phyloP scores from a whole-genome alignment of 805 yeast genomes.

The Nakazawaea populi region DNA sequence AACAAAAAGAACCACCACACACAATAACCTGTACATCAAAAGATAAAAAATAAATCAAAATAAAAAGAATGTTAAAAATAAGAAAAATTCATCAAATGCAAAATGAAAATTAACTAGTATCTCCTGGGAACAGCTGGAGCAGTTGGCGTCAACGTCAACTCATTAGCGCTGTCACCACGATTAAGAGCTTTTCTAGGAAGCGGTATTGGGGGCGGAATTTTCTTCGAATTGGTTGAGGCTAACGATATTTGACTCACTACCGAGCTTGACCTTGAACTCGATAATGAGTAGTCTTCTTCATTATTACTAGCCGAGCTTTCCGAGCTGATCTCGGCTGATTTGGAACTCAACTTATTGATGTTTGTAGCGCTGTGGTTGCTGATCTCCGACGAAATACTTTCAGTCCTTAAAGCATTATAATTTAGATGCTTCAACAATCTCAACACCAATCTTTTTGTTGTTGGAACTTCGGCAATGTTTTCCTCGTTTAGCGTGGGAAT shows the following conservation, averaged over 20 bases:
- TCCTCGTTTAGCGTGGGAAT: neutral
- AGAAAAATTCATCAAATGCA: neutral
- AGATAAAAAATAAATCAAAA: too few relatives aligned
- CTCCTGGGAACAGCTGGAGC: constrained; percentile 4
- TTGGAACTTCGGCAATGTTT: constrained; percentile 4
- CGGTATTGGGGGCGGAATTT: constrained; percentile 8
- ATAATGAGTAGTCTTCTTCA: neutral
- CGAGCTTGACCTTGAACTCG: constrained; percentile 6
- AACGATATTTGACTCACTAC: neutral
- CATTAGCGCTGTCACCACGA: neutral
- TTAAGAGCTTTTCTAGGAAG: constrained; percentile 3
- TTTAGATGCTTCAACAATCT: constrained; percentile 5
- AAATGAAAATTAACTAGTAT: neutral
- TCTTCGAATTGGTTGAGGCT: constrained; percentile 1
- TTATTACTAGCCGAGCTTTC: neutral
- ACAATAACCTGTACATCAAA: too few relatives aligned
- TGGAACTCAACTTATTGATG: constrained; percentile 4
- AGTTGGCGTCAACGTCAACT: constrained; percentile 2
- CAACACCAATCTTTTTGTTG: constrained; percentile 4
- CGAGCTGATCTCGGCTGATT: neutral
- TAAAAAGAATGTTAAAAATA: neutral
- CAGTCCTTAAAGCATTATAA: neutral
- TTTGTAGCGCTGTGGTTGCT: constrained; percentile 8
- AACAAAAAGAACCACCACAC: too few relatives aligned
- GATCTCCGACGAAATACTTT: constrained; percentile 9